Evolutionary conservation across 768 basidiomycete genomes (phyloP).

Genomic region (Chiua virens): DNA sequence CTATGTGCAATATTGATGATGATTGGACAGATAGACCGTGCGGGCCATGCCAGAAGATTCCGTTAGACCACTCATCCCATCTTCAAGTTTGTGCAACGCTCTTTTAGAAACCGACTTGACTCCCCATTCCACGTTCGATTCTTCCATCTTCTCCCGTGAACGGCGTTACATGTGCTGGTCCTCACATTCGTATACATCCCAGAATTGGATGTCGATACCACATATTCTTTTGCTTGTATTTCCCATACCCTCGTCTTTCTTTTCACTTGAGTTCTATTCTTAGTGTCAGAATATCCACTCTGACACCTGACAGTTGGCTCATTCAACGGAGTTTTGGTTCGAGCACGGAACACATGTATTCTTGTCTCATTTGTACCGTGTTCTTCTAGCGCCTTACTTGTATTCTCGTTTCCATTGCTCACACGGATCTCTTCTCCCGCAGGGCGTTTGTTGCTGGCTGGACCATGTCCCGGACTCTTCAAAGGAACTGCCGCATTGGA

Average conservation of each 20-base stretch:
- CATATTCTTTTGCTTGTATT: background rate
- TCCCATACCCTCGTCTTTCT: background rate
- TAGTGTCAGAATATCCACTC: background rate
- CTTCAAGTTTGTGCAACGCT: background rate
- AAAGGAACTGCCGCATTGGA: no score
- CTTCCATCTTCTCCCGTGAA: background rate
- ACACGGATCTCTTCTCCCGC: no score
- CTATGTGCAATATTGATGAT: background rate
- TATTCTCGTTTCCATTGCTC: no score
- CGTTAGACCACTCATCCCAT: background rate
- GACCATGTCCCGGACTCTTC: no score
- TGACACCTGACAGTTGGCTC: no score
- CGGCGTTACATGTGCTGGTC: background rate
- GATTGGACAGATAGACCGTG: background rate
- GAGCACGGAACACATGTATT: background rate
- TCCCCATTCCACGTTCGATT: background rate
- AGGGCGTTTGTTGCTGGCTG: no score
- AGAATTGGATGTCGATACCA: constrained; percentile 16
- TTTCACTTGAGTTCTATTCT: background rate
- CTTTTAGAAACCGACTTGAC: constrained; percentile 1
- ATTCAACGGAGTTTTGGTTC: background rate
- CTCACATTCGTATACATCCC: constrained; percentile 4
- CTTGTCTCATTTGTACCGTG: background rate
- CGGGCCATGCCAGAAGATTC: background rate
- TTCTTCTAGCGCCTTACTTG: no score